phyloP scores from a whole-genome alignment of 2,329 filamentous ascomycete species.

The Penicillium hesseltinei region DNA sequence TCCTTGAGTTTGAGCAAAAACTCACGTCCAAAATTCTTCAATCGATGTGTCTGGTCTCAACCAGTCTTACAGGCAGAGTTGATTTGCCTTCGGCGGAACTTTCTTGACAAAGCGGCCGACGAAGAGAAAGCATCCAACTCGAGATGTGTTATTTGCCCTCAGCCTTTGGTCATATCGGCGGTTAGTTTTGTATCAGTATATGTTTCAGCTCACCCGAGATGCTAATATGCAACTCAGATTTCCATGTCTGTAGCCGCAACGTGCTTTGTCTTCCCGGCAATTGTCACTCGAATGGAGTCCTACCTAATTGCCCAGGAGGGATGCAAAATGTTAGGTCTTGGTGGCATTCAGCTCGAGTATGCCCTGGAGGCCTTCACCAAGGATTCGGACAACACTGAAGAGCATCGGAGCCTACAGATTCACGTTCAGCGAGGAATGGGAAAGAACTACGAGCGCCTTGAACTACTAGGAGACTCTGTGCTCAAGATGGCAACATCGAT shows the following conservation, averaged over 20 bases:
- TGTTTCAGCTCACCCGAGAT: background rate
- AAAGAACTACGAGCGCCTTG: slow-evolving; percentile 88
- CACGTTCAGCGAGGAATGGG: slow-evolving; percentile 85
- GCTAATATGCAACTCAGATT: slow-evolving; percentile 50
- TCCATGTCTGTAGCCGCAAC: slow-evolving; percentile 68
- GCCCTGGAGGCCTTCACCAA: slow-evolving; percentile 92
- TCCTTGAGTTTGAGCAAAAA: slow-evolving; percentile 73
- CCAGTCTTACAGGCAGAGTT: slow-evolving; percentile 76
- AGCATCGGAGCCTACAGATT: slow-evolving; percentile 64
- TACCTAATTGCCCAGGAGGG: slow-evolving; percentile 78
- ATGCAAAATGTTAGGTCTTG: slow-evolving; percentile 62
- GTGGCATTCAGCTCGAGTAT: slow-evolving; percentile 61
- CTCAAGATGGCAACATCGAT: slow-evolving; percentile 96
- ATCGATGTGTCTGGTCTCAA: slow-evolving; percentile 63
- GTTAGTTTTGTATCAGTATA: slow-evolving; percentile 51
- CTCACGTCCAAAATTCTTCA: slow-evolving; percentile 49
- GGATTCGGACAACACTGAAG: slow-evolving; percentile 79
- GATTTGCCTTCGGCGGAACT: slow-evolving; percentile 75
- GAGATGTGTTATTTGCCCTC: slow-evolving; percentile 68
- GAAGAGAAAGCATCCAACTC: slow-evolving; percentile 48
- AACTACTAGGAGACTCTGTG: slow-evolving; percentile 91
- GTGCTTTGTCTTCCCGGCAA: slow-evolving; percentile 74
- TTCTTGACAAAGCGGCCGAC: slow-evolving; percentile 66
- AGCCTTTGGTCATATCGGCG: slow-evolving; percentile 73
- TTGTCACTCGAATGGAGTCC: slow-evolving; percentile 79